Percentiles rank a stretch among this genome's conserved stretches.
Conservation (phyloP, 805 yeast species). For the Candida qinlingensis region DNA sequence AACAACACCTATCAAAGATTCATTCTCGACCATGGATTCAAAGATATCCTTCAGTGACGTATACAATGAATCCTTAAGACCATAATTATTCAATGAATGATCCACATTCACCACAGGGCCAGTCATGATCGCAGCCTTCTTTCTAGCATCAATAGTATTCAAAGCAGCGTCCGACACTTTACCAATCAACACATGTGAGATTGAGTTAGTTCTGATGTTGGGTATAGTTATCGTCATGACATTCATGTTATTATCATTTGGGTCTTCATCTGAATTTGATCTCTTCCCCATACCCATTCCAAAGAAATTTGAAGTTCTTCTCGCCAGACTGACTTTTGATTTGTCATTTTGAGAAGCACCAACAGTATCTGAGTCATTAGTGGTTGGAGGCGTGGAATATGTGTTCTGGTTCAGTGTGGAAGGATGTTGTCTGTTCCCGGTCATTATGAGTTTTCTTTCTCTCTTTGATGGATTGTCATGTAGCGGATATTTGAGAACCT, state of each 20-base stretch:
- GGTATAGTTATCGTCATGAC: constrained; percentile 14
- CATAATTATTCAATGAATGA: constrained; percentile 50
- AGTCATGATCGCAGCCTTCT: constrained; percentile 65
- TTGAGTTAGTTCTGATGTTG: constrained; percentile 12
- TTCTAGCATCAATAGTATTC: constrained; percentile 60
- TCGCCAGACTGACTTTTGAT: constrained; percentile 13
- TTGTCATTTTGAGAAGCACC: not conserved
- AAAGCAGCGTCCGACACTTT: constrained; percentile 27
- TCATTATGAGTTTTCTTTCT: constrained; percentile 36
- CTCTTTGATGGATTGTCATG: constrained; percentile 23
- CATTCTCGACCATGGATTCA: constrained; percentile 74
- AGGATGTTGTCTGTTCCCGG: constrained; percentile 38
- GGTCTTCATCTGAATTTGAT: constrained; percentile 12
- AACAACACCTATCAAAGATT: constrained; percentile 70
- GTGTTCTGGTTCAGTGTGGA: constrained; percentile 15
- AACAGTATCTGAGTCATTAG: not conserved
- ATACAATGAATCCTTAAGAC: constrained; percentile 44
- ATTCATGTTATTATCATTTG: not conserved
- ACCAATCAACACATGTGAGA: constrained; percentile 14
- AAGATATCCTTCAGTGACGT: constrained; percentile 79
- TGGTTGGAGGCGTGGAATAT: not conserved
- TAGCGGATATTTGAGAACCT: constrained; percentile 44
- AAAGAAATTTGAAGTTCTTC: constrained; percentile 27
- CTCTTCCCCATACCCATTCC: constrained; percentile 22
- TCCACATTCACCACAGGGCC: constrained; percentile 88